Conservation (phyloP, 2,329 filamentous ascomycete genomes). For the Colletotrichum sp. region DNA sequence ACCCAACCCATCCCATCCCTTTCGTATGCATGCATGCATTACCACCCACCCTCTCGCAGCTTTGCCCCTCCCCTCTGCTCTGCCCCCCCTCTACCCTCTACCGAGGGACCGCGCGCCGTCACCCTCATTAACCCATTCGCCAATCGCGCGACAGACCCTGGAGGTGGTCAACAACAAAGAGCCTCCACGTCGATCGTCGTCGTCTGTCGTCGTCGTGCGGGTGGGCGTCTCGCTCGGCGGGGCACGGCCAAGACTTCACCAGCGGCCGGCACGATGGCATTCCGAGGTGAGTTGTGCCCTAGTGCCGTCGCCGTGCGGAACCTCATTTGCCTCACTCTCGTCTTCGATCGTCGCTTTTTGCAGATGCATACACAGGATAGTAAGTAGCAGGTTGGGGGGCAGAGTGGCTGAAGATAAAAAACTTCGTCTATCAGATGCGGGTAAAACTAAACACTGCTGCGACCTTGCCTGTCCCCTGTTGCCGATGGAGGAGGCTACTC, state of each 20-base stretch:
- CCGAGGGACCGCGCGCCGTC: background rate
- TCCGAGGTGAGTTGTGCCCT: background rate
- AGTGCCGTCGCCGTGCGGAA: background rate
- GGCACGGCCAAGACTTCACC: background rate
- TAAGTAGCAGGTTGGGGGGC: too few relatives aligned
- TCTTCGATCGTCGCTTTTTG: background rate
- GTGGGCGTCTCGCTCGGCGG: conserved; percentile 6
- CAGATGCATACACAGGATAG: background rate
- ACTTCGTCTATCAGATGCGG: background rate
- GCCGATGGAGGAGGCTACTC: background rate
- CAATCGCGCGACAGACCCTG: background rate
- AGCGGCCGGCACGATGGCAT: background rate
- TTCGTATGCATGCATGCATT: conserved; percentile 15
- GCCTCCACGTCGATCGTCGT: conserved; percentile 4
- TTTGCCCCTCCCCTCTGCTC: background rate
- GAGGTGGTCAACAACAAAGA: background rate
- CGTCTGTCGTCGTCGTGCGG: background rate
- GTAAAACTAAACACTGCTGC: background rate
- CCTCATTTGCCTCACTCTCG: background rate
- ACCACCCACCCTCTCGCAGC: conserved; percentile 5
- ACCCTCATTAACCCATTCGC: background rate
- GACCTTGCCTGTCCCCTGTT: background rate
- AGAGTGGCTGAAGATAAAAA: background rate
- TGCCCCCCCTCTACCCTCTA: background rate
- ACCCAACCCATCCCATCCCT: background rate